Conservation (phyloP, 305 asterid genomes). For the Fraxinus baroniana region DNA sequence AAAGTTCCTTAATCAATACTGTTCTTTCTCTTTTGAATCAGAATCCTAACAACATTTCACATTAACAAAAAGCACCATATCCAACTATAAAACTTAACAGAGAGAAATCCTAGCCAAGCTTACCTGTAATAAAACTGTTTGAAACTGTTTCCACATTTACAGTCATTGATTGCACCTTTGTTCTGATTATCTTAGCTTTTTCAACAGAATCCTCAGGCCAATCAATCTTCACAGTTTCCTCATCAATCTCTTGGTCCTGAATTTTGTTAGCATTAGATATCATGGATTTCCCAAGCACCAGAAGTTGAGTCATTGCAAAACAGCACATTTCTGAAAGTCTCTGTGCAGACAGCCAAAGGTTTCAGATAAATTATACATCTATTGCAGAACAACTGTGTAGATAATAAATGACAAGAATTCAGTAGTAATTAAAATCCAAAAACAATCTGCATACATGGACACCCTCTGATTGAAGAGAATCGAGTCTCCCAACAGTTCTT, state of each 20-base stretch:
- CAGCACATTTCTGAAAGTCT: slow-evolving; percentile 98
- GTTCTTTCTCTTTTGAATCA: no score
- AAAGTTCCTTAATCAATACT: no score
- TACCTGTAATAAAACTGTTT: slow-evolving; percentile 84
- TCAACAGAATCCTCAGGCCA: slow-evolving; percentile 93
- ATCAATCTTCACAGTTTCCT: slow-evolving; percentile 54
- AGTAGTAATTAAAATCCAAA: slow-evolving; percentile 3
- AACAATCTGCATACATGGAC: slow-evolving; percentile 70
- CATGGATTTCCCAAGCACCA: slow-evolving; percentile 80
- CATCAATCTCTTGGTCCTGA: slow-evolving; percentile 52
- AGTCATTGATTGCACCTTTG: slow-evolving; percentile 57
- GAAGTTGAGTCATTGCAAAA: slow-evolving; percentile 71
- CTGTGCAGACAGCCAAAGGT: slow-evolving; percentile 37
- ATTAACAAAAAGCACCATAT: background rate
- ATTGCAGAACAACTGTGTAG: background rate
- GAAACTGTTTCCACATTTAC: slow-evolving; percentile 68
- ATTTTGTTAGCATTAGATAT: slow-evolving; percentile 58
- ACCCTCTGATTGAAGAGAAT: slow-evolving; percentile 95
- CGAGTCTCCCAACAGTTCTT: slow-evolving; percentile 83
- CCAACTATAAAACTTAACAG: background rate
- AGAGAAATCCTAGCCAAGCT: slow-evolving; percentile 4
- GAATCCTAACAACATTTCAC: no score
- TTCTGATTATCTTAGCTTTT: slow-evolving; percentile 74
- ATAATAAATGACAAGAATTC: background rate
- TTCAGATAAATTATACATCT: background rate